Percentiles rank a stretch among this genome's conserved stretches.
Evolutionary conservation across 768 basidiomycete species (phyloP).

Genomic region (Pseudohyphozyma bogoriensis): DNA sequence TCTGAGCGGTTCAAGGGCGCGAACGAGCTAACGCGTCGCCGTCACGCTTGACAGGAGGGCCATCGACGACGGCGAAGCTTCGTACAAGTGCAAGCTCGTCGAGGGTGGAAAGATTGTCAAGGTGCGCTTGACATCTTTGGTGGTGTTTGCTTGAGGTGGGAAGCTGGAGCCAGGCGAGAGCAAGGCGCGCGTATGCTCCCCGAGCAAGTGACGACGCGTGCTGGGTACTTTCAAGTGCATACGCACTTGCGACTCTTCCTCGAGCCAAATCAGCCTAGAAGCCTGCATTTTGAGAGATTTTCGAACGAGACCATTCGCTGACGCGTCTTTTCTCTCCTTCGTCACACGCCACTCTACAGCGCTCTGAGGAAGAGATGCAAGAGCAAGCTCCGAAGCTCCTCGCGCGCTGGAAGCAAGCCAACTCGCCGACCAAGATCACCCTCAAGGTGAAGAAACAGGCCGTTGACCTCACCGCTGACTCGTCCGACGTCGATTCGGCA

Average conservation of each 20-base stretch:
- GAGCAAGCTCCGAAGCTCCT: conserved; percentile 6
- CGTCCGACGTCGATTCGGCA: neutral
- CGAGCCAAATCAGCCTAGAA: neutral
- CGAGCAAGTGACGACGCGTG: neutral
- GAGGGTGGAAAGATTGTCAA: conserved; percentile 8
- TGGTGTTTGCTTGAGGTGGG: neutral
- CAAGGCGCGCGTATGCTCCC: too few species aligned
- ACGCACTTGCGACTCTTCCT: neutral
- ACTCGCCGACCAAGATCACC: neutral
- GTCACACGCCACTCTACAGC: neutral
- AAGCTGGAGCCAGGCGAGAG: neutral
- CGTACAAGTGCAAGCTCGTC: conserved; percentile 1
- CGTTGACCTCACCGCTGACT: neutral
- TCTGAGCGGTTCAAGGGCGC: too few species aligned
- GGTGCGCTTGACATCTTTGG: neutral
- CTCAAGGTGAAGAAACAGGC: neutral
- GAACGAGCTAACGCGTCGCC: too few species aligned
- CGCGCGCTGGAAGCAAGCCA: neutral
- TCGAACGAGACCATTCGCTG: neutral
- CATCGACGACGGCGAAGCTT: neutral
- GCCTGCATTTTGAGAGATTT: neutral
- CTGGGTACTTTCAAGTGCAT: neutral
- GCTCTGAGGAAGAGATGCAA: neutral
- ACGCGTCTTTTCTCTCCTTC: neutral
- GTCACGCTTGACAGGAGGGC: too few species aligned